These are phyloP conservation scores for Thelephora terrestris DNA, from an alignment of 1,284 basidiomycete genomes.

Conservation along the genomic window DNA sequence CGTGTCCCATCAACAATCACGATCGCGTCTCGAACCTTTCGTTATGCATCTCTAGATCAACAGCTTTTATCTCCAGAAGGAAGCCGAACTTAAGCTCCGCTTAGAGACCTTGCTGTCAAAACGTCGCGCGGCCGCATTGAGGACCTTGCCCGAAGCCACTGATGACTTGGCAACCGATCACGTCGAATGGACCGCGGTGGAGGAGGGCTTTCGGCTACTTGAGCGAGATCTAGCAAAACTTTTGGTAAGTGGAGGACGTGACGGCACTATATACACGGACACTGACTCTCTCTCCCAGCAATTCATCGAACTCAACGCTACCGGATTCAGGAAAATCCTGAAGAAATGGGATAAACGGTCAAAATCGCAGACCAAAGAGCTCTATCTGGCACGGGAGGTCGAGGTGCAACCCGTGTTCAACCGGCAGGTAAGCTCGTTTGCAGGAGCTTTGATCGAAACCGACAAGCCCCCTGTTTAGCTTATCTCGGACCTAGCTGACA, in stretches of 20 bases:
- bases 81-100: slow-evolving; percentile 88
- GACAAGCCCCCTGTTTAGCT: slow-evolving; percentile 37
- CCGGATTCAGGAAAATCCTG: slow-evolving; percentile 94
- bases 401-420: slow-evolving; percentile 98
- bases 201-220: slow-evolving; percentile 92
- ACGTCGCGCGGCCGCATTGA: slow-evolving; percentile 72
- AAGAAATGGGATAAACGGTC: slow-evolving; percentile 99
- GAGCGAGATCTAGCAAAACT: slow-evolving; percentile 96
- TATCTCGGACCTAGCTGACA: slow-evolving; percentile 92
- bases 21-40: neutral
- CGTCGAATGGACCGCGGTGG: slow-evolving; percentile 87
- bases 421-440: slow-evolving; percentile 57
- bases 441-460: neutral
- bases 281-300: slow-evolving; percentile 41
- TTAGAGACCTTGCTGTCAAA: slow-evolving; percentile 93
- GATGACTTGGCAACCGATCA: slow-evolving; percentile 50
- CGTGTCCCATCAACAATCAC: slow-evolving; percentile 7
- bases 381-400: slow-evolving; percentile 94
- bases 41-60: slow-evolving; percentile 68
- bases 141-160: slow-evolving; percentile 53
- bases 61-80: slow-evolving; percentile 97
- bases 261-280: neutral
- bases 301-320: slow-evolving; percentile 98
- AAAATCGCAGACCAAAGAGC: slow-evolving; percentile 90
- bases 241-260: slow-evolving; percentile 47